Base-by-base conservation (phyloP, 2,329 filamentous ascomycete species). In the Cladosporium sp. region DNA sequence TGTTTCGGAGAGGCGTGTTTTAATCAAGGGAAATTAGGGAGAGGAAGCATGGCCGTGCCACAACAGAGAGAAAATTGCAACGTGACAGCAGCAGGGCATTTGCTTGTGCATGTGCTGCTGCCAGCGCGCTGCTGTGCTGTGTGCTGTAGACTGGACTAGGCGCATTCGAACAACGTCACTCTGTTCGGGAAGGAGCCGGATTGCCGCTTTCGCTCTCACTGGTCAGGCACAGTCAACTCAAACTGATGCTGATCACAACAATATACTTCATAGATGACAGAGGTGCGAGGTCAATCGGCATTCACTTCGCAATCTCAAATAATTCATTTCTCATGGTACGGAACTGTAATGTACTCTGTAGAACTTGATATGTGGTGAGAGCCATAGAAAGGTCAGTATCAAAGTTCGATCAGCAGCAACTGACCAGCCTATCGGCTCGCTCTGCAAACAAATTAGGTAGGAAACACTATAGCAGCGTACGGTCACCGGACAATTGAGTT, bases 121-220 rank as follows among this genome's bases (percentile, higher is more conserved):
- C 41, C 41, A 47, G 41, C n/a, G 41, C 41, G 41, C 18, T 47
- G 41, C n/a, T 47, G 41, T 47, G 41, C 52, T 55, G 52, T 55
- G 52, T 55, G 52, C 32, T 55, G 52, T 55, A 30, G 38, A 44
- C 38, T 41, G 36, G 36, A 41, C 36, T 41, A 41, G 26, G 51
- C 52, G 52, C 52, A 55, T 32, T 24, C 18, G 28, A 55, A 34
- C 52, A 55, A 55, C 52, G 52, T 55, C 52, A 55, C 52, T 34
- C 52, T 55, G 18, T 54, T 55, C 52, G 28, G 52, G 52, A 55
- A 55, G 52, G 52, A 55, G 52, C 52, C 52, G 52, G 28, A 21
- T 21, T 55, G 18, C 52, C 28, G 52, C 8, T 11, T 36, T 36
- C 34, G 34, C 41, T n/a, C 11, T 18, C 51, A 54, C 28, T 32